These are phyloP conservation scores for Yarrowia divulgata DNA, from an alignment of 805 yeast species.

Conservation along the genomic window DNA sequence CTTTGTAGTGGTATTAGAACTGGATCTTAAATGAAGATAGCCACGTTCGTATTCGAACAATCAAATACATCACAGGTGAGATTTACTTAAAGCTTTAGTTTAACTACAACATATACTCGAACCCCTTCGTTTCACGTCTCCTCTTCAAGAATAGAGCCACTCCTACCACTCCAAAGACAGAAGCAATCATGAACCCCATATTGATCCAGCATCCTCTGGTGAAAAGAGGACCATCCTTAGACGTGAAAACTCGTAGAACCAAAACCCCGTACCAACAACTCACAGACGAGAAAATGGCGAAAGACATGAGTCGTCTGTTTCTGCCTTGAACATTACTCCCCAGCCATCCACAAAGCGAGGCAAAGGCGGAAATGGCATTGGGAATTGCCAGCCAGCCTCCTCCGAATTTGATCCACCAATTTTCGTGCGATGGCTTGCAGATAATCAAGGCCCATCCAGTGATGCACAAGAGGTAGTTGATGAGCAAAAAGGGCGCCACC, in stretches of 20 bases:
- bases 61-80: too few species aligned
- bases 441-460: background rate
- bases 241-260: slow-evolving; percentile 1
- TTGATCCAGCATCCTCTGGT: slow-evolving; percentile 1
- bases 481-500: background rate
- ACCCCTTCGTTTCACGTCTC: too few species aligned
- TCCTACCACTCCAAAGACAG: background rate
- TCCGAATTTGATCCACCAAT: slow-evolving; percentile 5
- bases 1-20: too few species aligned
- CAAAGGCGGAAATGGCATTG: background rate
- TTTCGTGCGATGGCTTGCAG: background rate
- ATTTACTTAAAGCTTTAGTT: too few species aligned
- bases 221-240: background rate
- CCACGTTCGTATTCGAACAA: too few species aligned
- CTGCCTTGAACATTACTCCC: background rate
- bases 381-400: slow-evolving; percentile 4
- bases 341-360: slow-evolving; percentile 3
- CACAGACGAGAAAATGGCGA: background rate
- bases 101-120: too few species aligned
- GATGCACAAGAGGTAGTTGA: slow-evolving; percentile 7
- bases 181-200: slow-evolving; percentile 8
- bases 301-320: background rate
- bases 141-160: background rate
- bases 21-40: too few species aligned
- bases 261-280: slow-evolving; percentile 12